Evolutionary conservation across 441 rosid species (phyloP).

Genomic region (Populus hybrid): DNA sequence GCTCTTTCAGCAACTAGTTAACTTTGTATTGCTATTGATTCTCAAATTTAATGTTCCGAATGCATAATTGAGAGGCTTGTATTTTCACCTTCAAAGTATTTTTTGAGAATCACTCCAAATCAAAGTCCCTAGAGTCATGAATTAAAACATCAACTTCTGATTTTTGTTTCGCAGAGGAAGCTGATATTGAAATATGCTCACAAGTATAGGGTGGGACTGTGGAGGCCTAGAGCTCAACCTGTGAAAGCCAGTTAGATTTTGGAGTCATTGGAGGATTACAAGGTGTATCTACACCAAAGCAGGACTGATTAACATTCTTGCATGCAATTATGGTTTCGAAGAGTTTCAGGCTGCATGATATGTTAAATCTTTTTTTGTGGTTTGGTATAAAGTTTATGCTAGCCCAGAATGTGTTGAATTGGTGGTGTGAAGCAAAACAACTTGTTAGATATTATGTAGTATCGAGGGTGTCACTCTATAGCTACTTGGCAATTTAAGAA

Average conservation of each 20-base stretch:
- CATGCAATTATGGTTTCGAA: neutral
- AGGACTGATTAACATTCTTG: neutral
- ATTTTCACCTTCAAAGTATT: too few relatives aligned
- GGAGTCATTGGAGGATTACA: neutral
- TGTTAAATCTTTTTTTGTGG: neutral
- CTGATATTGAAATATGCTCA: conserved; percentile 49
- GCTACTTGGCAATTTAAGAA: neutral
- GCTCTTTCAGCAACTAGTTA: too few relatives aligned
- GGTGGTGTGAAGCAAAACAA: neutral
- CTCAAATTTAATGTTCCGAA: too few relatives aligned
- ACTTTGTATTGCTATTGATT: too few relatives aligned
- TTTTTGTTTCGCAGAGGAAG: conserved; percentile 62
- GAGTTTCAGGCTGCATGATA: neutral
- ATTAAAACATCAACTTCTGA: neutral
- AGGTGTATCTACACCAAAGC: neutral
- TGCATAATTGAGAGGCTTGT: too few relatives aligned
- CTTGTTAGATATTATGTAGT: neutral
- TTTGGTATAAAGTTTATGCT: neutral
- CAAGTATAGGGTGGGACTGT: conserved; percentile 63
- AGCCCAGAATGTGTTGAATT: neutral
- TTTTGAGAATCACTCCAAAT: neutral
- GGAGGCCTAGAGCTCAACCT: conserved; percentile 66
- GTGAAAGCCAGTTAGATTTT: conserved; percentile 30
- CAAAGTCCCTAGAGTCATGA: neutral
- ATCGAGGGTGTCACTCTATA: neutral